Evolutionary conservation across 345 rosid species (phyloP), one percentile per base, ranked within the genome.

Genomic region (Pseudoturritis turrita): DNA sequence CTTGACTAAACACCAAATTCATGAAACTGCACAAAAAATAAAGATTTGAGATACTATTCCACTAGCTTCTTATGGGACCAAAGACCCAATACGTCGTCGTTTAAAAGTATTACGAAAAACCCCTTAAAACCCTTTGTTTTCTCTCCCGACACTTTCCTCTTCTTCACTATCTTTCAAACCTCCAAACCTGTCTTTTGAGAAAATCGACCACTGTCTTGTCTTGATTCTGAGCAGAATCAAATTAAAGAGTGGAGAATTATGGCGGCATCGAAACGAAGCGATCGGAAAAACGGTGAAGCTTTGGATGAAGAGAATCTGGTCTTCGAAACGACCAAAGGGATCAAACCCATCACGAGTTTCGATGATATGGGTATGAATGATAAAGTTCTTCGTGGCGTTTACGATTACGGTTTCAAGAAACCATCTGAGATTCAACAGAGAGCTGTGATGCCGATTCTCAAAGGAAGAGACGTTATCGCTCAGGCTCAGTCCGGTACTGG

Each of bases 401-500:
- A 95, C 80, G 86, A 81, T 10, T 91, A 91, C 69, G 96, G 96
- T 28, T 95, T 86, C 75, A 93, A 88, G 81, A 95, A 88, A 78
- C 96, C 97, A 4, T 95, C 98, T 7, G 98, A 96, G 14, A 95
- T 95, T 53, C 99, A 95, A 39, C 96, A 91, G 80, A 83, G 97
- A 46, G 98, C 96, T 3, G 87, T 95, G 35, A 79, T 95, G 89
- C 96, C 98, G 0, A 89, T 95, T 28, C 83, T 95, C 45, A 84
- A 84, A 68, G 94, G 98, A 52, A 83, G 98, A 0, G 99, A 95
- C 23, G 98, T 91, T 22, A 95, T 95, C 40, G 98, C 99, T 13
- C 97, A 95, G 82, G 99, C 99, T 4, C 99, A 95, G 63, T 95
- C 97, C 9, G 99, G 99, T 81, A 95, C 97, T 1, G 98, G 98